A percentile compares a stretch with the other conserved stretches of the same genome.
These are phyloP conservation scores for Plasmopara muralis DNA, from an alignment of 352 stramenopile genomes.

Conservation along the genomic window DNA sequence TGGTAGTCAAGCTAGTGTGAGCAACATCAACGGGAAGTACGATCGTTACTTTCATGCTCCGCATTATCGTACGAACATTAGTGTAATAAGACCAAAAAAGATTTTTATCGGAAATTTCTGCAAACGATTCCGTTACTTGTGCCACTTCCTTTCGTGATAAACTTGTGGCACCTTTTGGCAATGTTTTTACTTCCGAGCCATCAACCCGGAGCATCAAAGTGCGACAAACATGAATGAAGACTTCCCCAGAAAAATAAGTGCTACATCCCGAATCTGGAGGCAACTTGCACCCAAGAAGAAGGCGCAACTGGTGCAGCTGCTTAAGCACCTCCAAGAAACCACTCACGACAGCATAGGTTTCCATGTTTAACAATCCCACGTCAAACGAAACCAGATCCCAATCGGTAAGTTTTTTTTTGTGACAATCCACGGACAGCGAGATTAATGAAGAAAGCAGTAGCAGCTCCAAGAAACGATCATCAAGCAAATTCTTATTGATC, in stretches of 20 bases:
- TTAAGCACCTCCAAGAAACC: slow-evolving; percentile 52
- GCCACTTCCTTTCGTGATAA: slow-evolving; percentile 24
- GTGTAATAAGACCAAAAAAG: slow-evolving; percentile 31
- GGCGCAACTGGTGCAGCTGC: slow-evolving; percentile 43
- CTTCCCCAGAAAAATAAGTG: slow-evolving; percentile 57
- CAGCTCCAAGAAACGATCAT: slow-evolving; percentile 36
- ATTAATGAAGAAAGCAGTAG: slow-evolving; percentile 54
- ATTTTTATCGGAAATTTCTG: slow-evolving; percentile 14
- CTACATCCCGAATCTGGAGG: slow-evolving; percentile 31
- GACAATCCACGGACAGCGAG: slow-evolving; percentile 26
- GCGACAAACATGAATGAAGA: slow-evolving; percentile 51
- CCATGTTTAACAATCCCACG: slow-evolving; percentile 42
- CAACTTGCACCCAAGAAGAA: slow-evolving; percentile 41
- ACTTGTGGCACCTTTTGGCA: slow-evolving; percentile 1
- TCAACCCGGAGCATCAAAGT: slow-evolving; percentile 18
- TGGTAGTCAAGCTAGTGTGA: slow-evolving; percentile 4
- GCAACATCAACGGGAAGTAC: slow-evolving; percentile 12
- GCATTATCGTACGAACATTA: slow-evolving; percentile 24
- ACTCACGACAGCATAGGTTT: slow-evolving; percentile 36
- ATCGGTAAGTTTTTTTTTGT: slow-evolving; percentile 16
- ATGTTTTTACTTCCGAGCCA: slow-evolving; percentile 4
- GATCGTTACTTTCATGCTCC: slow-evolving; percentile 27
- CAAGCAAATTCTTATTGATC: slow-evolving; percentile 24
- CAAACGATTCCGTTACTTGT: slow-evolving; percentile 17
- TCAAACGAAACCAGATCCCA: slow-evolving; percentile 15